phyloP scores from a whole-genome alignment of 129 eudicot genomes.

The Lactuca saligna region DNA sequence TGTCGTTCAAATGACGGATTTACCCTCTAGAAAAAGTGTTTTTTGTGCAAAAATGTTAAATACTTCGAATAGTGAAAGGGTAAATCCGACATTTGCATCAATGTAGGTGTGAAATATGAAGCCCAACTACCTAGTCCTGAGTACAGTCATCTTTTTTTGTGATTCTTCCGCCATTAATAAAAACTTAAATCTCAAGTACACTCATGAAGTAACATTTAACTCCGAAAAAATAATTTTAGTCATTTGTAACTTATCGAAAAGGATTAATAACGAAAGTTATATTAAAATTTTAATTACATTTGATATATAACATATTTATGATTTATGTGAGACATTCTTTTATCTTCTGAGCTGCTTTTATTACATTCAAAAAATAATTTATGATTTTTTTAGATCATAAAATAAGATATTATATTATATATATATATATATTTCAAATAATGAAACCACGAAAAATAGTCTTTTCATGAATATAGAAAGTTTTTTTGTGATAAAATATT shows the following conservation, averaged over 20 bases:
- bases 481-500: neutral
- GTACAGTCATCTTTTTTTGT: neutral
- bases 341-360: neutral
- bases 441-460: neutral
- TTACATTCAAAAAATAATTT: neutral
- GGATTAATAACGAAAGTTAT: too few species aligned
- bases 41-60: neutral
- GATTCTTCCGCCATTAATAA: conserved; percentile 4
- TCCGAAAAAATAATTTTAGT: neutral
- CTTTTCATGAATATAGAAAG: neutral
- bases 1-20: conserved; percentile 17
- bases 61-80: conserved; percentile 10
- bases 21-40: conserved; percentile 1
- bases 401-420: too few species aligned
- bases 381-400: neutral
- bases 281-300: neutral
- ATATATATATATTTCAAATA: neutral
- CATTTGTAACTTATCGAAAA: too few species aligned
- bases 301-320: neutral
- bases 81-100: neutral
- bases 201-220: neutral
- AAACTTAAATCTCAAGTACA: neutral
- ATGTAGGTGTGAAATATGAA: conserved; percentile 22
- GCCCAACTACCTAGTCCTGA: conserved; percentile 19
- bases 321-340: neutral